These are phyloP conservation scores for Urtica urens DNA, from an alignment of 306 rosid species.

Conservation along the genomic window DNA sequence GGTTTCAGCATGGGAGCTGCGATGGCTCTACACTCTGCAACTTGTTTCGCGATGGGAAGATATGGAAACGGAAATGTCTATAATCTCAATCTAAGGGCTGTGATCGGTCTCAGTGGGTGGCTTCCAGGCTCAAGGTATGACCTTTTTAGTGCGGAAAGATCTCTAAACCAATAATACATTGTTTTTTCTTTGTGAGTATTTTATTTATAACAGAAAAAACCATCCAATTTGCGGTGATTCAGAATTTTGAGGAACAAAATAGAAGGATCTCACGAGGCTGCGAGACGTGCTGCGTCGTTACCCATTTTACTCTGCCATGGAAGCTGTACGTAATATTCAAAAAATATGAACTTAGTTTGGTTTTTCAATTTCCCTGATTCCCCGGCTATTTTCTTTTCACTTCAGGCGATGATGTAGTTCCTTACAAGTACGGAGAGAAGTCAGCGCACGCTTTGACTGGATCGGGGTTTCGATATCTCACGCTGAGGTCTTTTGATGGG, in stretches of 20 bases:
- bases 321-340: constrained; percentile 30
- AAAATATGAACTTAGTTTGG: neutral
- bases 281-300: constrained; percentile 76
- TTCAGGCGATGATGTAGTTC: constrained; percentile 46
- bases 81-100: constrained; percentile 65
- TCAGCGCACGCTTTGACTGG: constrained; percentile 58
- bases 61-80: constrained; percentile 75
- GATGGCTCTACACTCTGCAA: constrained; percentile 89
- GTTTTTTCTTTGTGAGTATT: too few species aligned
- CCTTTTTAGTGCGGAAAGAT: neutral
- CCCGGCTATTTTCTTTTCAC: neutral
- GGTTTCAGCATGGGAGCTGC: constrained; percentile 99
- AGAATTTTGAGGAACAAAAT: constrained; percentile 83
- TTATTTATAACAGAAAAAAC: too few species aligned
- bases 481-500: constrained; percentile 84
- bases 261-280: constrained; percentile 72
- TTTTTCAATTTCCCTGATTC: neutral
- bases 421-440: constrained; percentile 60
- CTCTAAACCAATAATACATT: constrained; percentile 2
- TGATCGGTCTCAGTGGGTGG: constrained; percentile 97
- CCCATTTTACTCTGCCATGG: constrained; percentile 82
- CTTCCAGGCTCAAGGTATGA: constrained; percentile 96
- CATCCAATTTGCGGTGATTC: constrained; percentile 6
- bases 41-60: constrained; percentile 82
- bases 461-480: constrained; percentile 63